These are phyloP conservation scores for Lotus japonicus DNA, from an alignment of 306 rosid species.

Conservation along the genomic window DNA sequence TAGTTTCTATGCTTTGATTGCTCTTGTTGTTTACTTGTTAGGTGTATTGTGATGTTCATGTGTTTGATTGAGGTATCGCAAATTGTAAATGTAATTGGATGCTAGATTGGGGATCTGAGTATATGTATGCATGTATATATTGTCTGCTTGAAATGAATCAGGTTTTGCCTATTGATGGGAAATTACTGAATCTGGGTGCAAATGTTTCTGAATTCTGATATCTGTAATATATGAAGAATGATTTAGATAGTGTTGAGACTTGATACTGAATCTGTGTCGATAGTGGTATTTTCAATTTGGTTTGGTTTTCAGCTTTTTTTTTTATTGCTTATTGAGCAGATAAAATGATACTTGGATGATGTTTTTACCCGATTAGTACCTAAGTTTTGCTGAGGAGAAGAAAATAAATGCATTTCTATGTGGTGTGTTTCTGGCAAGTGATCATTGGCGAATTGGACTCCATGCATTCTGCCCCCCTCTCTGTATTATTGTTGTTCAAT, in stretches of 20 bases:
- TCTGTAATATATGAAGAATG: neutral
- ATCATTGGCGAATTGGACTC: neutral
- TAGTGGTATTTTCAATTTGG: neutral
- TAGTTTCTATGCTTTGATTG: no score
- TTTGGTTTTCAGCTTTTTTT: neutral
- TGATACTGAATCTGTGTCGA: neutral
- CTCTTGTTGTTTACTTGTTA: neutral
- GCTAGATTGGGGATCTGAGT: slow-evolving; percentile 12
- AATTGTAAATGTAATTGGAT: neutral
- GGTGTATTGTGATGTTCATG: neutral
- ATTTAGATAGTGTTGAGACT: neutral
- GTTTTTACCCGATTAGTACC: neutral
- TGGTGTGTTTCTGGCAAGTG: neutral
- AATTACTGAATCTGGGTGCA: neutral
- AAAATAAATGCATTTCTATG: neutral
- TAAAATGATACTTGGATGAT: slow-evolving; percentile 4
- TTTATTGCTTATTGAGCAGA: neutral
- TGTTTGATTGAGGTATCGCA: neutral
- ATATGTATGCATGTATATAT: neutral
- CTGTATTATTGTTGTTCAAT: no score
- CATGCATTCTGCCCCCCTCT: neutral
- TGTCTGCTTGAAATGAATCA: neutral
- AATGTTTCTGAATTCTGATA: neutral
- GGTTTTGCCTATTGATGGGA: neutral
- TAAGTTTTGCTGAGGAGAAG: neutral